Evolutionary conservation across 2,329 filamentous ascomycete genomes (phyloP).

Genomic region (Anthostomella pinea): DNA sequence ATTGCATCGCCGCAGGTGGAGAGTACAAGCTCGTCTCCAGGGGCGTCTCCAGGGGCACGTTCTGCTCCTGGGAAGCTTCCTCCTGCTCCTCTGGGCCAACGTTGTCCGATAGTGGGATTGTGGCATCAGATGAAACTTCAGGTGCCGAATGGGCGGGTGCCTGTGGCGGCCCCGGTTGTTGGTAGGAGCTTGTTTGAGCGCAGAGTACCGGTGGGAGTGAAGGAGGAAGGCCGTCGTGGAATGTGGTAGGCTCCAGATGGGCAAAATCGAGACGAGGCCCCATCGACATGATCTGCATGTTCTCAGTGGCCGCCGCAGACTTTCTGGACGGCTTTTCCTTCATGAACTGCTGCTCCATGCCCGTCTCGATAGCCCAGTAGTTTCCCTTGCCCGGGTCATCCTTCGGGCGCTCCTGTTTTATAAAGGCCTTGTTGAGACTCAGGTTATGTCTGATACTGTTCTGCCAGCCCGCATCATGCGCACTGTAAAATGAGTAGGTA

Average conservation of each 20-base stretch:
- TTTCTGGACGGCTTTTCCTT: conserved; percentile 76
- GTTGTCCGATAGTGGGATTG: conserved; percentile 68
- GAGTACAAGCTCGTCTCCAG: conserved; percentile 60
- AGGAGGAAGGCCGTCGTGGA: conserved; percentile 45
- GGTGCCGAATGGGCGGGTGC: conserved; percentile 34
- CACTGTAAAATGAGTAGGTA: conserved; percentile 83
- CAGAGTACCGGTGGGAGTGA: conserved; percentile 43
- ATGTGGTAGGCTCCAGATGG: conserved; percentile 35
- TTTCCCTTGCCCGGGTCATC: conserved; percentile 97
- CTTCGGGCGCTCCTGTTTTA: conserved; percentile 93
- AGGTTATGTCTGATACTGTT: conserved; percentile 99
- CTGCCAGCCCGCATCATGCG: conserved; percentile 88
- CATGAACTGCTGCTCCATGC: conserved; percentile 84
- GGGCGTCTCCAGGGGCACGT: no score
- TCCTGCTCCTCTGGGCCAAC: conserved; percentile 51
- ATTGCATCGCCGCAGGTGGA: conserved; percentile 73
- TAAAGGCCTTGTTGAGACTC: conserved; percentile 93
- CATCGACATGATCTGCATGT: conserved; percentile 54
- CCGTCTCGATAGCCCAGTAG: conserved; percentile 92
- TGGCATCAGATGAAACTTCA: conserved; percentile 75
- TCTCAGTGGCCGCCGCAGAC: conserved; percentile 53
- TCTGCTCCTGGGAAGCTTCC: conserved; percentile 43
- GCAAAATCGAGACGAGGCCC: conserved; percentile 48
- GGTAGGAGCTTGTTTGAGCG: conserved; percentile 29
- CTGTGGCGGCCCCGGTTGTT: conserved; percentile 39